These are phyloP conservation scores for Boletales sp. DNA, from an alignment of 768 basidiomycete genomes.

Conservation along the genomic window DNA sequence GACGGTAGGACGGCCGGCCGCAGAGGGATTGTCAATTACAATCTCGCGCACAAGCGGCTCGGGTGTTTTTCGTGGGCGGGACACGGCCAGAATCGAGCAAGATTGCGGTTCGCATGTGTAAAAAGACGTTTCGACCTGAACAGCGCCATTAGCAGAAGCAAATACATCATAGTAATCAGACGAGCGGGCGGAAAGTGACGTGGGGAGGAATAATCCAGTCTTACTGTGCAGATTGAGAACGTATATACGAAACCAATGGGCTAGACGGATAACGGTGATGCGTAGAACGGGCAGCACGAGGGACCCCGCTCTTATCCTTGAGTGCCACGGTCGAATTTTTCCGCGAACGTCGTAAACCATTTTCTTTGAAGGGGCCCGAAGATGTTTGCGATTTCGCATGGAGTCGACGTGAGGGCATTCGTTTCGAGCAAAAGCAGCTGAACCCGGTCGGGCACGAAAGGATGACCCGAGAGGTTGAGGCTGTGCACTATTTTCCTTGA, in stretches of 20 bases:
- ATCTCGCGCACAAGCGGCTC: neutral
- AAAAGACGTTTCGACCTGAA: constrained; percentile 15
- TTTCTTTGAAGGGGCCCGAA: constrained; percentile 28
- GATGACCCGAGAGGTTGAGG: constrained; percentile 39
- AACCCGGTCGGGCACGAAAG: constrained; percentile 43
- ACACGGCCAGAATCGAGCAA: constrained; percentile 24
- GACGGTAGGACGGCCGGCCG: constrained; percentile 3
- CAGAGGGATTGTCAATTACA: neutral
- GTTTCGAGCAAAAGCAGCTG: constrained; percentile 37
- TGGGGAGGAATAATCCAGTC: constrained; percentile 15
- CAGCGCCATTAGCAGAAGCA: neutral
- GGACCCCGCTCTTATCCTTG: constrained; percentile 11
- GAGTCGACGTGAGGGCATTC: constrained; percentile 15
- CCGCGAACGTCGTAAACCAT: constrained; percentile 9
- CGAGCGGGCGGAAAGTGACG: neutral
- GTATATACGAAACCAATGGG: constrained; percentile 28
- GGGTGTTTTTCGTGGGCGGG: constrained; percentile 1
- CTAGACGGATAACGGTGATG: constrained; percentile 19
- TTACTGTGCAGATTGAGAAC: constrained; percentile 9
- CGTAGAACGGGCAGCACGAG: constrained; percentile 9
- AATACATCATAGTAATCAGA: neutral
- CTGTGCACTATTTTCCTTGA: neutral
- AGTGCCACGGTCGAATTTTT: constrained; percentile 17
- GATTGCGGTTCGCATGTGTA: constrained; percentile 20
- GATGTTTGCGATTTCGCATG: constrained; percentile 39